A percentile compares a stretch with the other conserved stretches of the same genome.
These are phyloP conservation scores for Rubroshorea leprosula DNA, from an alignment of 345 rosid species.

Conservation along the genomic window DNA sequence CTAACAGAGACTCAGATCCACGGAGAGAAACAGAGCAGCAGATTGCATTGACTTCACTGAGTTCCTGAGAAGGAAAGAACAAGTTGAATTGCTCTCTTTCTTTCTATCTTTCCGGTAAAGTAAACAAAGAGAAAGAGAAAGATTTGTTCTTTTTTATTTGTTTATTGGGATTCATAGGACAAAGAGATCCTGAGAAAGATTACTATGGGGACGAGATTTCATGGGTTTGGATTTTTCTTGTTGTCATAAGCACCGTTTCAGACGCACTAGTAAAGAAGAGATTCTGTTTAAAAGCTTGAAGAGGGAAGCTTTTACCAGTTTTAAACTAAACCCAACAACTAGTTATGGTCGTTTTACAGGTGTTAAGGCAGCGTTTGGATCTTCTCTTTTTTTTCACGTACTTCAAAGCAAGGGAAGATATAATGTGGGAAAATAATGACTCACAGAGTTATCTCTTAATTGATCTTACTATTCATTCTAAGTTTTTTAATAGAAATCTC, in stretches of 20 bases:
- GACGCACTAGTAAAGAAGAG: background rate
- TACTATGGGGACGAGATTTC: background rate
- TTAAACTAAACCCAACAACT: too few relatives aligned
- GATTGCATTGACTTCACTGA: slow-evolving; percentile 42
- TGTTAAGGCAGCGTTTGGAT: too few relatives aligned
- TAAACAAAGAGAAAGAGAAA: background rate
- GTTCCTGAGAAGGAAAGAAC: background rate
- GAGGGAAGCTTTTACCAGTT: background rate
- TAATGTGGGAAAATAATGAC: too few relatives aligned
- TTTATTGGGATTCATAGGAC: background rate
- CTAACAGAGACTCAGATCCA: slow-evolving; percentile 22
- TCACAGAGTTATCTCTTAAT: too few relatives aligned
- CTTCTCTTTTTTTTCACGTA: too few relatives aligned
- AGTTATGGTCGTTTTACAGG: too few relatives aligned
- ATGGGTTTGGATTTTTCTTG: background rate
- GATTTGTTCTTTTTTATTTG: background rate
- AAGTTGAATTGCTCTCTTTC: background rate
- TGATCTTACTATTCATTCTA: too few relatives aligned
- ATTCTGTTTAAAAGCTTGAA: background rate
- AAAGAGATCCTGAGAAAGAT: background rate
- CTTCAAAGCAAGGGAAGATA: too few relatives aligned
- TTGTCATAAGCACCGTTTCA: background rate
- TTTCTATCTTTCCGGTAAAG: background rate
- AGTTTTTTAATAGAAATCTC: too few relatives aligned
- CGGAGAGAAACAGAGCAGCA: slow-evolving; percentile 6